A percentile compares a stretch with the other conserved stretches of the same genome.
phyloP scores from a whole-genome alignment of 768 basidiomycete genomes.

The Russula lepida region DNA sequence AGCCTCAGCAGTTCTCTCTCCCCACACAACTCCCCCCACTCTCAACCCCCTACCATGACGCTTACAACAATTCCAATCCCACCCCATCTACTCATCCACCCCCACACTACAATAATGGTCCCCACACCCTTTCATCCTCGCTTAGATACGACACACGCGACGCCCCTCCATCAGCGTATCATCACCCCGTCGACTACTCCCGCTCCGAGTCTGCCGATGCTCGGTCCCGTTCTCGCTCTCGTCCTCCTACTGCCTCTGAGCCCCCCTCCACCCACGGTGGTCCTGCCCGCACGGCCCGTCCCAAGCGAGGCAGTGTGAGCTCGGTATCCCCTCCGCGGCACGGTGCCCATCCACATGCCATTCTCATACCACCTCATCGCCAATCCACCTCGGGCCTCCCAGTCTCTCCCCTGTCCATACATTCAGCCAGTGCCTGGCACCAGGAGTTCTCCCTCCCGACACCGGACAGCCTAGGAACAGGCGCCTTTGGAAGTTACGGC shows the following conservation, averaged over 20 bases:
- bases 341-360: slow-evolving; percentile 45
- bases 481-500: slow-evolving; percentile 17
- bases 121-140: slow-evolving; percentile 29
- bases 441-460: slow-evolving; percentile 27
- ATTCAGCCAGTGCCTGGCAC: slow-evolving; percentile 14
- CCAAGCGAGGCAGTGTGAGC: slow-evolving; percentile 52
- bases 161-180: slow-evolving; percentile 25
- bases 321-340: slow-evolving; percentile 44
- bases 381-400: slow-evolving; percentile 23
- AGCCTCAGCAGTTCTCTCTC: slow-evolving; percentile 26
- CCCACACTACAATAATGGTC: slow-evolving; percentile 30
- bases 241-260: slow-evolving; percentile 37
- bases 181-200: slow-evolving; percentile 25
- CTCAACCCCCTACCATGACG: slow-evolving; percentile 25
- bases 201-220: slow-evolving; percentile 18
- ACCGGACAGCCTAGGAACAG: slow-evolving; percentile 24
- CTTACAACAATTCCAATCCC: slow-evolving; percentile 22
- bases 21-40: slow-evolving; percentile 25
- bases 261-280: slow-evolving; percentile 25
- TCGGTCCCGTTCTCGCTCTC: slow-evolving; percentile 32
- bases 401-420: slow-evolving; percentile 26
- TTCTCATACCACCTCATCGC: slow-evolving; percentile 49
- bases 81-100: slow-evolving; percentile 6
- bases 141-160: slow-evolving; percentile 30
- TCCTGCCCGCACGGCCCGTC: slow-evolving; percentile 37